A percentile compares a stretch with the other conserved stretches of the same genome.
Evolutionary conservation across 2,329 filamentous ascomycete genomes (phyloP).

Genomic region (Metarhizium anisopliae): DNA sequence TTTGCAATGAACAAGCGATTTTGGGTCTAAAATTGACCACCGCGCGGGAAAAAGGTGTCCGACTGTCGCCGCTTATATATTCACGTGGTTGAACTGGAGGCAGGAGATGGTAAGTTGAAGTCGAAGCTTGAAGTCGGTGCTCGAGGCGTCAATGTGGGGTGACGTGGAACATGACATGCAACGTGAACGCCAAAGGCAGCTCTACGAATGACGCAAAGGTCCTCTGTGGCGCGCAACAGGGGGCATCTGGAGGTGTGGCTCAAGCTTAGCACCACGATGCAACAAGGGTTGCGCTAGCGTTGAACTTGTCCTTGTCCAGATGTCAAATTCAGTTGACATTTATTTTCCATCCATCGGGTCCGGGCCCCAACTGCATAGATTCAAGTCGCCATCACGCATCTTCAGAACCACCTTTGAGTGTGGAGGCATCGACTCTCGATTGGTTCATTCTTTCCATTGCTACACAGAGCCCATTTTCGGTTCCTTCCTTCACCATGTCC

Average conservation of each 20-base stretch:
- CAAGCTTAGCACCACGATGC: not conserved
- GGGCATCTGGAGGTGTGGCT: not conserved
- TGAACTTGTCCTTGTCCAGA: not conserved
- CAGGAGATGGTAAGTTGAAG: not conserved
- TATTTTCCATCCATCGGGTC: too few relatives aligned
- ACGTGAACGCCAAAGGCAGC: not conserved
- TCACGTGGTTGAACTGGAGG: too few relatives aligned
- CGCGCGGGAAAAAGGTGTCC: too few relatives aligned
- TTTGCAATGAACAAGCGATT: not conserved
- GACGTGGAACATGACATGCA: not conserved
- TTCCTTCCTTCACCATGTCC: conserved; percentile 8
- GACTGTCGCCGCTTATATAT: too few relatives aligned
- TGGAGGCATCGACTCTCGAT: not conserved
- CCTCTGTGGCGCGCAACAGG: not conserved
- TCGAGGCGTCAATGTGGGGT: not conserved
- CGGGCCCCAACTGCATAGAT: too few relatives aligned
- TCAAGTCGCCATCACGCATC: too few relatives aligned
- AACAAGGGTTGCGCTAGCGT: not conserved
- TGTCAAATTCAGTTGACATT: not conserved
- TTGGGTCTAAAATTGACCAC: too few relatives aligned
- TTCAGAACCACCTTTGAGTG: not conserved
- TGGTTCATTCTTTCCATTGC: not conserved
- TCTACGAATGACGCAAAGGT: conserved; percentile 6
- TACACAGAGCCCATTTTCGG: not conserved
- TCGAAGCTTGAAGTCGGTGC: not conserved